phyloP scores from a whole-genome alignment of 2,329 filamentous ascomycete genomes.

The Tricladium varicosporioides region DNA sequence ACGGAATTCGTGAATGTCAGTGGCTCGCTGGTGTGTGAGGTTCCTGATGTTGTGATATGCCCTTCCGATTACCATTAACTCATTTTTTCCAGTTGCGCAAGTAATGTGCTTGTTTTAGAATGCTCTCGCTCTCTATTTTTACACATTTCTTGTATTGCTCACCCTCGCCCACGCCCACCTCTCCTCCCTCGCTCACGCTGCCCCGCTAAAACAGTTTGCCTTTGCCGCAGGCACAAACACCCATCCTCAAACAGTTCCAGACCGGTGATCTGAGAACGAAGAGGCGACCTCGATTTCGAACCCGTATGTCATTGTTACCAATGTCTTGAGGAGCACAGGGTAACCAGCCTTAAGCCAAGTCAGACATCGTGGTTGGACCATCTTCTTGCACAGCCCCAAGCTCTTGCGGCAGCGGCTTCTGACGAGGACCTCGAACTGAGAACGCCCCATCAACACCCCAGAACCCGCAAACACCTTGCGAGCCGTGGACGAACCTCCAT shows the following conservation, averaged over 20 bases:
- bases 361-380: conserved; percentile 22
- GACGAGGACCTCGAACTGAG: conserved; percentile 18
- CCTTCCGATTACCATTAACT: too few species aligned
- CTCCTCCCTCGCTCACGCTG: too few species aligned
- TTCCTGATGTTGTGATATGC: too few species aligned
- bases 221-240: conserved; percentile 17
- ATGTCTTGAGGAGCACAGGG: conserved; percentile 17
- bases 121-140: too few species aligned
- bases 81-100: too few species aligned
- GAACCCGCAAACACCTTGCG: conserved; percentile 13
- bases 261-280: neutral
- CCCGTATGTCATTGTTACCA: neutral
- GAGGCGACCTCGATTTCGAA: neutral
- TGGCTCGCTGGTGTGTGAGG: too few species aligned
- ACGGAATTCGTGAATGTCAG: too few species aligned
- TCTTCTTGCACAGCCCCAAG: conserved; percentile 24
- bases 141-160: too few species aligned
- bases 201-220: conserved; percentile 1
- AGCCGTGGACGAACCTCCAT: conserved; percentile 16
- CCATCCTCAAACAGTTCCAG: neutral
- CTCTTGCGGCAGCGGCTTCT: conserved; percentile 17
- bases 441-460: conserved; percentile 7
- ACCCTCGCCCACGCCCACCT: too few species aligned
- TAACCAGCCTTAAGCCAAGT: conserved; percentile 17
- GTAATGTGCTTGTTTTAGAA: too few species aligned